Evolutionary conservation across 2,329 filamentous ascomycete species (phyloP).

Genomic region (Beauveria medogensis): DNA sequence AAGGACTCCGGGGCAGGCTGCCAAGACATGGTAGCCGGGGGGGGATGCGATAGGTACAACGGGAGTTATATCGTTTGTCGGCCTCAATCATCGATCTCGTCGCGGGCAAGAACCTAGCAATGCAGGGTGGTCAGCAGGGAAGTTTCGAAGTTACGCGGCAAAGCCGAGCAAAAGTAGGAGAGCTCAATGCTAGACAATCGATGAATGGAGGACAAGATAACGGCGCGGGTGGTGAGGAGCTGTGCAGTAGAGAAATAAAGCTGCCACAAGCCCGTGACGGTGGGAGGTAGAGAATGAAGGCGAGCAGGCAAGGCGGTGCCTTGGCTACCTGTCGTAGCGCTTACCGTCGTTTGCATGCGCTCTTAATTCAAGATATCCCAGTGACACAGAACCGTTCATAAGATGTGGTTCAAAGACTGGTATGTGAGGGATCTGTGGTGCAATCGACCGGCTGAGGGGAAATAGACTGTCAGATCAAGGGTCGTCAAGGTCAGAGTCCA

Average conservation of each 20-base stretch:
- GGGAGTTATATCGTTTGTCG: not conserved
- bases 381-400: not conserved
- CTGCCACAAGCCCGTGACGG: not conserved
- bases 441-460: not conserved
- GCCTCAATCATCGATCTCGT: conserved; percentile 6
- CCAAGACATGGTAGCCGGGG: conserved; percentile 68
- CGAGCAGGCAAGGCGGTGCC: not conserved
- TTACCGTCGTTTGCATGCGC: conserved; percentile 1
- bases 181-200: not conserved
- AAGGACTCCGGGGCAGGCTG: conserved; percentile 82
- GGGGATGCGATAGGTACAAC: not conserved
- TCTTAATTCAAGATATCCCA: not conserved
- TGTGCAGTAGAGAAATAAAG: not conserved
- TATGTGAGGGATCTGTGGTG: not conserved
- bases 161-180: not conserved
- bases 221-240: not conserved
- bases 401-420: not conserved
- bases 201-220: not conserved
- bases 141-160: not conserved
- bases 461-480: not conserved
- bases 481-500: not conserved
- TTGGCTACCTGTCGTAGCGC: not conserved
- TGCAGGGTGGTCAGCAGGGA: not conserved
- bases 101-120: conserved; percentile 11
- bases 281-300: conserved; percentile 1